Evolutionary conservation across 2,329 filamentous ascomycete genomes (phyloP).

Genomic region (Fusarium heterosporum): DNA sequence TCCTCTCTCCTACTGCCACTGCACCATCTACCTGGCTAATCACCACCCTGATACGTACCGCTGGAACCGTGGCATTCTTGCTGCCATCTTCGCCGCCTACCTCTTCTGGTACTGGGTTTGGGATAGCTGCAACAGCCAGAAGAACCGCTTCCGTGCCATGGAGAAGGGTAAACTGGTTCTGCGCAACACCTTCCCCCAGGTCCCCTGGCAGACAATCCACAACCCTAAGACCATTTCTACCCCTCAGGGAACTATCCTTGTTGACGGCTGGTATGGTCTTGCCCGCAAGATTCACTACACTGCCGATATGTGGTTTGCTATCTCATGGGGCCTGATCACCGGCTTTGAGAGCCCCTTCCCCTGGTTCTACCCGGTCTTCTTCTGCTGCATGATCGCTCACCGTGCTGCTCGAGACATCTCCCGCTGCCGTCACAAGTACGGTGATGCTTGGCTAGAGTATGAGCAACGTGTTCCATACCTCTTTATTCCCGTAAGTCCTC

Average conservation of each 20-base stretch:
- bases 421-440: constrained; percentile 83
- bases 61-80: constrained; percentile 78
- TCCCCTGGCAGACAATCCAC: constrained; percentile 86
- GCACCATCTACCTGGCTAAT: constrained; percentile 88
- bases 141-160: constrained; percentile 88
- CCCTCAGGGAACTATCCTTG: constrained; percentile 78
- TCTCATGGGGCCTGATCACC: constrained; percentile 64
- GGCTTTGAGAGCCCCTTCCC: constrained; percentile 78
- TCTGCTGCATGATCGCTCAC: constrained; percentile 83
- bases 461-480: constrained; percentile 82
- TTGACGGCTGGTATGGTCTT: constrained; percentile 85
- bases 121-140: constrained; percentile 93
- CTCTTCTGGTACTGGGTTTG: constrained; percentile 90
- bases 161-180: constrained; percentile 77
- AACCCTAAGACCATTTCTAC: constrained; percentile 84
- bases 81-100: constrained; percentile 75
- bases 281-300: constrained; percentile 73
- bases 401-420: constrained; percentile 81
- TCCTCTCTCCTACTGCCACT: constrained; percentile 92
- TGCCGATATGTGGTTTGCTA: constrained; percentile 62
- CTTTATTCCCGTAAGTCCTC: constrained; percentile 74
- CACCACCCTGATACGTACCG: constrained; percentile 81
- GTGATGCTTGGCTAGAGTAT: constrained; percentile 84
- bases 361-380: constrained; percentile 92
- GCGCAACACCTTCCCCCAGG: constrained; percentile 86